These are phyloP conservation scores for Daldinia grandis DNA, from an alignment of 495 filamentous ascomycete genomes.

Conservation along the genomic window DNA sequence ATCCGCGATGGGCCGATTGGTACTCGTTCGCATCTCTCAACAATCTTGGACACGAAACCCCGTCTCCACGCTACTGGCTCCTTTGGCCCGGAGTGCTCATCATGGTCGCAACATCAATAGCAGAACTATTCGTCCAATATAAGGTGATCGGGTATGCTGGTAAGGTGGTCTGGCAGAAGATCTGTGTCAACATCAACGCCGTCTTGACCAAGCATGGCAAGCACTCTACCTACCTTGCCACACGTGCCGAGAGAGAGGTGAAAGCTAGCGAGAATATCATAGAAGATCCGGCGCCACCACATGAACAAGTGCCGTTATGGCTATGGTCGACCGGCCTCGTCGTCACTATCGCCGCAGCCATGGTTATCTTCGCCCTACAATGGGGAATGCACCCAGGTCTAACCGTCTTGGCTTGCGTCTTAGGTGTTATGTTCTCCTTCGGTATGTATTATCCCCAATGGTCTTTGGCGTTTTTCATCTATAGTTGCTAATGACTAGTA, in stretches of 20 bases:
- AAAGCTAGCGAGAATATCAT: constrained; percentile 49
- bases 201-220: constrained; percentile 53
- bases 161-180: constrained; percentile 60
- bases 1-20: constrained; percentile 60
- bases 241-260: constrained; percentile 46
- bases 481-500: constrained; percentile 4
- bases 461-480: not conserved
- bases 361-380: constrained; percentile 67
- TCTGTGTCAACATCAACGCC: constrained; percentile 54
- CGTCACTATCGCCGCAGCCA: constrained; percentile 60
- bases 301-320: constrained; percentile 69
- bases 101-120: constrained; percentile 69
- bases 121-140: constrained; percentile 68
- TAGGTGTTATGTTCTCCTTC: constrained; percentile 75
- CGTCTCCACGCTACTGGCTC: constrained; percentile 71
- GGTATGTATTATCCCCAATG: not conserved
- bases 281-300: constrained; percentile 60
- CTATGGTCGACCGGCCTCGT: constrained; percentile 66
- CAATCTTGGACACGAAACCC: constrained; percentile 55
- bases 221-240: constrained; percentile 56
- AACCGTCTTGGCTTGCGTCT: constrained; percentile 66
- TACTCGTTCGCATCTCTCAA: constrained; percentile 61
- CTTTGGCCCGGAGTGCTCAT: constrained; percentile 73
- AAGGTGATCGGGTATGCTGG: constrained; percentile 64
- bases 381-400: constrained; percentile 69